These are phyloP conservation scores for Camelina sativa DNA, from an alignment of 345 rosid genomes.

Conservation along the genomic window DNA sequence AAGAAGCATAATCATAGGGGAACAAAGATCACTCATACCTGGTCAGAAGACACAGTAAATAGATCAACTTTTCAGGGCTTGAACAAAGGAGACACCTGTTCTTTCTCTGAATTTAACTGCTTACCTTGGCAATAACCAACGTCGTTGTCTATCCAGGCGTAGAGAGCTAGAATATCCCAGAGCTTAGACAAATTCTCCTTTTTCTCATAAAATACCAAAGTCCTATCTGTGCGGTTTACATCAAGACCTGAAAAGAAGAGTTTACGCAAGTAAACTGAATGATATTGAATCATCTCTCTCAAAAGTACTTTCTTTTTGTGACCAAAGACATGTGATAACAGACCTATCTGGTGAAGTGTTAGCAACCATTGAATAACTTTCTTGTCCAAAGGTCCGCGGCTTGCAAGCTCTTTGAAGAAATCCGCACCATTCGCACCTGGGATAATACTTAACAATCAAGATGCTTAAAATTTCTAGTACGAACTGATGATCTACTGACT, in stretches of 20 bases:
- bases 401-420: constrained; percentile 58
- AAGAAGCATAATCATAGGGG: constrained; percentile 97
- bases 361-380: constrained; percentile 88
- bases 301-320: background rate
- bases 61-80: background rate
- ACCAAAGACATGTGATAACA: constrained; percentile 31
- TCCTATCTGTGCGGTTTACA: constrained; percentile 93
- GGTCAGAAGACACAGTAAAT: constrained; percentile 33
- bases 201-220: constrained; percentile 89
- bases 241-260: constrained; percentile 68
- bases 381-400: constrained; percentile 67
- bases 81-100: background rate
- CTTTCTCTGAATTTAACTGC: constrained; percentile 3
- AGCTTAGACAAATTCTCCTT: constrained; percentile 87
- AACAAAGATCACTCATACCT: constrained; percentile 99
- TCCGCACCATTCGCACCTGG: constrained; percentile 46
- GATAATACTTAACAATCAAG: background rate
- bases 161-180: constrained; percentile 94
- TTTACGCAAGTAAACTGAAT: background rate
- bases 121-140: constrained; percentile 98
- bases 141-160: constrained; percentile 92
- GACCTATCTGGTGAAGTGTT: constrained; percentile 95
- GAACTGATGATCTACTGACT: background rate
- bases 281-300: constrained; percentile 1
- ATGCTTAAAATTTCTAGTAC: constrained; percentile 22